Conservation (phyloP, 306 rosid genomes). For the Sphenostylis stenocarpa region DNA sequence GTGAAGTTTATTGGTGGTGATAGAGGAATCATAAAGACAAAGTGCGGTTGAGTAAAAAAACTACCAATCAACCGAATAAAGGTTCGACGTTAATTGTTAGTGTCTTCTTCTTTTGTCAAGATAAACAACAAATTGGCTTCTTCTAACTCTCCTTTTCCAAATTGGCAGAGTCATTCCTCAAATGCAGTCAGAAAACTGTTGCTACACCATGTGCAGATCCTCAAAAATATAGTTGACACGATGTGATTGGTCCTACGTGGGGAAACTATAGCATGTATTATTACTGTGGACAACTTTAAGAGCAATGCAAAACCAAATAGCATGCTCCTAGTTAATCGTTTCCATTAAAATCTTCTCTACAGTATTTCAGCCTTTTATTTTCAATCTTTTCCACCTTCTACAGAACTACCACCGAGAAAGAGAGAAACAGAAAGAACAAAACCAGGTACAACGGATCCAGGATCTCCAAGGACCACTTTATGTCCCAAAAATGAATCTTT, state of each 20-base stretch:
- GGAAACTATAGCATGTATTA: not conserved
- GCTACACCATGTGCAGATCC: not conserved
- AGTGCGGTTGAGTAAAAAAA: not conserved
- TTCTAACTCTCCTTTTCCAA: not conserved
- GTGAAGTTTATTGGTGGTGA: not conserved
- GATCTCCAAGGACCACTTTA: slow-evolving; percentile 17
- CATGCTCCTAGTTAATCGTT: slow-evolving; percentile 19
- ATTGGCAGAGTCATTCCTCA: not conserved
- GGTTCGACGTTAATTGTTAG: not conserved
- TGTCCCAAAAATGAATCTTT: not conserved
- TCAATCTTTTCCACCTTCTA: slow-evolving; percentile 7
- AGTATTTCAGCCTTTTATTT: not conserved
- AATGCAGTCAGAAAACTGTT: slow-evolving; percentile 7
- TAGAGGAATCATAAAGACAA: not conserved
- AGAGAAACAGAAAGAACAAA: not conserved
- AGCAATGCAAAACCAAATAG: slow-evolving; percentile 11
- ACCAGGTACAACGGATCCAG: slow-evolving; percentile 19
- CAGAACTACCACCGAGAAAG: slow-evolving; percentile 1
- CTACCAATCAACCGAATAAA: not conserved
- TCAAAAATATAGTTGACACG: slow-evolving; percentile 33
- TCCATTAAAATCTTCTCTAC: slow-evolving; percentile 22
- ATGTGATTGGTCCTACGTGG: slow-evolving; percentile 20
- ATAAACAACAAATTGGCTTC: slow-evolving; percentile 6
- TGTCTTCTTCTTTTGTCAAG: not conserved
- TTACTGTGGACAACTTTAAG: not conserved